Evolutionary conservation across 2,329 filamentous ascomycete genomes (phyloP).

Genomic region (Ophiocordyceps camponoti-leonardi): DNA sequence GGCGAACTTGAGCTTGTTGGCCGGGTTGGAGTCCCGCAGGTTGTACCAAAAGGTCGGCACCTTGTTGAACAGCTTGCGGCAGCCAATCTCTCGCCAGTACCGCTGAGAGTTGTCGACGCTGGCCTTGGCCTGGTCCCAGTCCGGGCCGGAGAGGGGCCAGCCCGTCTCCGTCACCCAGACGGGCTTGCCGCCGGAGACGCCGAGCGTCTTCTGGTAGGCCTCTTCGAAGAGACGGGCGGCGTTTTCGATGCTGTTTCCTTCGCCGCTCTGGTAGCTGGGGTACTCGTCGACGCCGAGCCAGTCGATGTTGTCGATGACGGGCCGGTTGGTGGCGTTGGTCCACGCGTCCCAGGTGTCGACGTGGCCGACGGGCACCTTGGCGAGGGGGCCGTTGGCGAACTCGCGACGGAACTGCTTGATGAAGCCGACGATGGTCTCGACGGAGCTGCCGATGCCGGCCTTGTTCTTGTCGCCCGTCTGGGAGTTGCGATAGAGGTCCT

Average conservation of each 20-base stretch:
- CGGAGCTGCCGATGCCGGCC: conserved; percentile 40
- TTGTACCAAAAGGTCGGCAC: conserved; percentile 44
- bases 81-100: conserved; percentile 47
- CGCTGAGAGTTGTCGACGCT: conserved; percentile 40
- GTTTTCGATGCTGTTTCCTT: conserved; percentile 38
- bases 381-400: conserved; percentile 27
- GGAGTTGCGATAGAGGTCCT: conserved; percentile 48
- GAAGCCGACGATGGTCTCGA: conserved; percentile 43
- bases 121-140: conserved; percentile 36
- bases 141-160: conserved; percentile 40
- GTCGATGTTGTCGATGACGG: conserved; percentile 44
- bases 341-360: conserved; percentile 53
- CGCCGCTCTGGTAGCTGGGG: conserved; percentile 45
- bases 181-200: conserved; percentile 31
- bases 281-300: conserved; percentile 50
- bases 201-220: conserved; percentile 25
- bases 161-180: conserved; percentile 50
- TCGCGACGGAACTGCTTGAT: conserved; percentile 45
- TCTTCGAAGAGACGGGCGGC: conserved; percentile 35
- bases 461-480: conserved; percentile 46
- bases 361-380: conserved; percentile 39
- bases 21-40: conserved; percentile 42
- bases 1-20: conserved; percentile 39
- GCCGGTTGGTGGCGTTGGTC: conserved; percentile 40
- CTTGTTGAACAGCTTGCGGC: conserved; percentile 37